Base-by-base conservation (phyloP, 176 grass and related monocot species). In the Phoenix roebelenii region DNA sequence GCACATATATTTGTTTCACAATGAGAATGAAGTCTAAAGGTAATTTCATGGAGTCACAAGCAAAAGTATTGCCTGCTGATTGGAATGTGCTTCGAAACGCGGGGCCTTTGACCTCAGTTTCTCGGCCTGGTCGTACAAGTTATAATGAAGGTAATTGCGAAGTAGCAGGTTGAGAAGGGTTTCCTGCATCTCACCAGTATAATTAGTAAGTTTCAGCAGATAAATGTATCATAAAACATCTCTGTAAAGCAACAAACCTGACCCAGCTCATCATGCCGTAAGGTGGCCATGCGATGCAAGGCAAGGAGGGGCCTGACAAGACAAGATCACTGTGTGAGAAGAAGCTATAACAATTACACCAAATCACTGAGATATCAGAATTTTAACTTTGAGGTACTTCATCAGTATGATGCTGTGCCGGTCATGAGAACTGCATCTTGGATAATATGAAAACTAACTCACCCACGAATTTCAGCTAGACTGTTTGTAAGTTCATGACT, bases 71-170 rank as follows among this genome's bases (percentile, higher is more conserved):
- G 85, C 92, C 70, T 96, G 75, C 25, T 96, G 92, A 55, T 90
- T 90, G 23, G 92, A 96, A 74, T 96, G 92, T 7, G 86, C 92
- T 59, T 90, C 86, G 87, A 90, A 96, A 52, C 83, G 83, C 58
- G 87, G 92, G 65, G 83, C 92, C 73, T 96, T 90, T 32, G 87
- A 96, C 67, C 92, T 82, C 65, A 90, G 80, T 63, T 96, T 96
- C 70, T 96, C 92, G 23, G 92, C 86, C 50, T 87, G 86, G 26
- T 96, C 83, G 26, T 87, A 96, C 51, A 96, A 82, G 69, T 90
- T 96, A 55, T 90, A 96, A 64, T 96, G 83, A 52, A 96, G 91
- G 32, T 96, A 96, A 82, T 90, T 96, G 80, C 86, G 86, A 29
- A 96, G 91, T n/a, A 96, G 82, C 51, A 96, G 77, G 73, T 96